Evolutionary conservation across 805 yeast species (phyloP).

Genomic region (Suhomyces vadensis): DNA sequence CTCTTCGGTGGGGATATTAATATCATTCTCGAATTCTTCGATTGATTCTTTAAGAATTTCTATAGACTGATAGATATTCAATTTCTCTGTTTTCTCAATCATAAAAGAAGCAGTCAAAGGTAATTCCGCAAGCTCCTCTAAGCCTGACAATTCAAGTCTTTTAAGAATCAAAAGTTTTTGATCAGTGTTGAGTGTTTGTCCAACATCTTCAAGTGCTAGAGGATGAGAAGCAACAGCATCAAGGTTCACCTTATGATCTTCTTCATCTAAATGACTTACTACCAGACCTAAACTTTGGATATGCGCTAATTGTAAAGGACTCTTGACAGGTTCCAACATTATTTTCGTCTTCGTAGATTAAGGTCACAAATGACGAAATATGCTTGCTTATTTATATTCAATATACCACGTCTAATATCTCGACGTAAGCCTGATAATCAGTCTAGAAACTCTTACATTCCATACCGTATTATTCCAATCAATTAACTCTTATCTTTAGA

Average conservation of each 20-base stretch:
- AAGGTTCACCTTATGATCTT: background rate
- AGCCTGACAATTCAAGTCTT: conserved; percentile 27
- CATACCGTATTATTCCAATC: no score
- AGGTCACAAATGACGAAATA: no score
- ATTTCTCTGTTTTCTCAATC: conserved; percentile 26
- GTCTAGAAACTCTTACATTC: no score
- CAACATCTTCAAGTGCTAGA: conserved; percentile 17
- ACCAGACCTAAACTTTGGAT: background rate
- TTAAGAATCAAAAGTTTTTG: conserved; percentile 30
- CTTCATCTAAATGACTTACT: background rate
- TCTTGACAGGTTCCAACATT: background rate
- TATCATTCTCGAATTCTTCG: conserved; percentile 30
- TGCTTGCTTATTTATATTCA: no score
- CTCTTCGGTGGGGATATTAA: conserved; percentile 31
- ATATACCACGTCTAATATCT: no score
- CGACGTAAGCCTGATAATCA: no score
- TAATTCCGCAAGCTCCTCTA: conserved; percentile 30
- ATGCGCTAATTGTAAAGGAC: background rate
- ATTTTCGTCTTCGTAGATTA: no score
- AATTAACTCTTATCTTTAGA: no score
- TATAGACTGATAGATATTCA: conserved; percentile 23
- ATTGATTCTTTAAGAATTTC: conserved; percentile 29
- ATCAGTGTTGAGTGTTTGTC: conserved; percentile 23
- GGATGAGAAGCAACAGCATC: background rate
- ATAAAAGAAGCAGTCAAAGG: conserved; percentile 31